Conservation (phyloP, 164 flowering plant species). For the Dillenia suffruticosa region DNA sequence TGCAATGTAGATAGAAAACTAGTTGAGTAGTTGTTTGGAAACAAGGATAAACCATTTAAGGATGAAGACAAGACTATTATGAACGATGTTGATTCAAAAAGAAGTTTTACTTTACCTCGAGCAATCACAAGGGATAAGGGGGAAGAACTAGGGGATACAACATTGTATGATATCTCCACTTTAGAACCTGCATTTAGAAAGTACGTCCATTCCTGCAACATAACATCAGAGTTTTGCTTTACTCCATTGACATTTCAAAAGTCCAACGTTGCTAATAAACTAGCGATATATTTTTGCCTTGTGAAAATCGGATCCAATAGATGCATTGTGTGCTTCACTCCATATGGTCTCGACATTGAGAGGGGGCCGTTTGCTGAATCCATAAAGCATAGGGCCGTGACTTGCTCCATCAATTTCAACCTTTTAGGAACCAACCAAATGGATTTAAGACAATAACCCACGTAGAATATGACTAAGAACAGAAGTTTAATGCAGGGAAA, state of each 20-base stretch:
- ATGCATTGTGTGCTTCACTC: slow-evolving; percentile 37
- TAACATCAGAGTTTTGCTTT: neutral
- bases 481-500: neutral
- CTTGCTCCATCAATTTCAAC: slow-evolving; percentile 26
- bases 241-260: slow-evolving; percentile 3
- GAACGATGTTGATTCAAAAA: neutral
- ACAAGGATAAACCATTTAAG: no score
- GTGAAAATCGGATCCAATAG: slow-evolving; percentile 28
- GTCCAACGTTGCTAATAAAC: neutral
- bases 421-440: slow-evolving; percentile 22
- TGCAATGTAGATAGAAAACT: slow-evolving; percentile 20
- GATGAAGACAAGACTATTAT: no score
- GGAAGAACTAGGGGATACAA: slow-evolving; percentile 27
- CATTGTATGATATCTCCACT: slow-evolving; percentile 41
- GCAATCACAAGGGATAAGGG: slow-evolving; percentile 52
- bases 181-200: slow-evolving; percentile 51
- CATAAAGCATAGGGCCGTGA: slow-evolving; percentile 45
- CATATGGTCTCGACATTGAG: slow-evolving; percentile 42
- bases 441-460: neutral
- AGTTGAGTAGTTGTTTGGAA: no score
- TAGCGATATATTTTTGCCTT: slow-evolving; percentile 27
- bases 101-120: slow-evolving; percentile 28
- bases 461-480: neutral
- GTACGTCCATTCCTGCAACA: slow-evolving; percentile 58
- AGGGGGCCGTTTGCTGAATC: slow-evolving; percentile 39